Evolutionary conservation across 495 filamentous ascomycete species (phyloP).

Genomic region (Poronia punctata): DNA sequence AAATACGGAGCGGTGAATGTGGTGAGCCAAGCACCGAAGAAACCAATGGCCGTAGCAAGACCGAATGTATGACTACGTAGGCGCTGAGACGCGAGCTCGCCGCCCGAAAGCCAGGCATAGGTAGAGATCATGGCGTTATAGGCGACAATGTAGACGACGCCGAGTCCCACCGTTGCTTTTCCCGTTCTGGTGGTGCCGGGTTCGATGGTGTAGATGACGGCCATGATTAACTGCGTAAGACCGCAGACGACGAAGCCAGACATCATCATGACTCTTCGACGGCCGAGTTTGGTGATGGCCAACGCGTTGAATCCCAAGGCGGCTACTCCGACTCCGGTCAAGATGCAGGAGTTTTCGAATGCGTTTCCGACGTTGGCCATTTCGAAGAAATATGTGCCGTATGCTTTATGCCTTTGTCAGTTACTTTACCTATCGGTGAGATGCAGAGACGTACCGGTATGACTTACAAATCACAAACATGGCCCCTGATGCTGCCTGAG

Average conservation of each 20-base stretch:
- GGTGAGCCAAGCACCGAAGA: conserved; percentile 48
- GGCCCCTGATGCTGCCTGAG: conserved; percentile 51
- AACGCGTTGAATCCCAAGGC: conserved; percentile 49
- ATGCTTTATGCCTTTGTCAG: conserved; percentile 32
- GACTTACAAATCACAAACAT: conserved; percentile 53
- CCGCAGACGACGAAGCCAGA: conserved; percentile 47
- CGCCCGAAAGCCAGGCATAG: conserved; percentile 56
- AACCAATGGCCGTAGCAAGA: conserved; percentile 46
- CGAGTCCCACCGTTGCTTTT: conserved; percentile 47
- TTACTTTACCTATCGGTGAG: neutral
- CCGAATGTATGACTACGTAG: conserved; percentile 53
- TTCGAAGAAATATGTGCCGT: conserved; percentile 59
- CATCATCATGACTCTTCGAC: conserved; percentile 46
- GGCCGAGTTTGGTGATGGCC: conserved; percentile 48
- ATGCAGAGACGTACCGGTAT: neutral
- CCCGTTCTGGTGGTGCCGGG: conserved; percentile 41
- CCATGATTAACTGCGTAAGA: conserved; percentile 47
- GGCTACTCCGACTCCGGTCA: conserved; percentile 49
- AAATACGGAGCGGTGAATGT: conserved; percentile 57
- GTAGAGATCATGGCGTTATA: conserved; percentile 51
- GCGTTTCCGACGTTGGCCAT: conserved; percentile 54
- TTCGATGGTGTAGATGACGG: conserved; percentile 44
- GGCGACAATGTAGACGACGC: conserved; percentile 49
- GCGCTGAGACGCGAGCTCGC: conserved; percentile 50
- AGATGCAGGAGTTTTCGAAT: conserved; percentile 53